phyloP scores from a whole-genome alignment of 2,329 filamentous ascomycete genomes.

The Colletotrichum tropicale region DNA sequence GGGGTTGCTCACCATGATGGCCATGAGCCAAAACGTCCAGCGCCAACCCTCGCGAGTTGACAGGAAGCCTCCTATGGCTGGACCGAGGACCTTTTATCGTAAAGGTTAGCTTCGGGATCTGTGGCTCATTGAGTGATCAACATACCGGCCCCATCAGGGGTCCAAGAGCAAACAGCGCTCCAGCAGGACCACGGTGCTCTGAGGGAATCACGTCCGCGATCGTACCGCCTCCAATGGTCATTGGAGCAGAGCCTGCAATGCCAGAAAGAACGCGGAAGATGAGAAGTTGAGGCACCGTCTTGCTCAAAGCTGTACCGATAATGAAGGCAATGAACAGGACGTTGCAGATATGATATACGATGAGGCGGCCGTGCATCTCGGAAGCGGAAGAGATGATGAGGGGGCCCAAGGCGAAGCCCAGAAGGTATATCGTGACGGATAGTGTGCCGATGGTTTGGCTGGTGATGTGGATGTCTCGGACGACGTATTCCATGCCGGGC shows the following conservation, averaged over 20 bases:
- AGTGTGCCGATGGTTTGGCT: slow-evolving; percentile 51
- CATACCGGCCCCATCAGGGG: slow-evolving; percentile 35
- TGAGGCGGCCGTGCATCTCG: slow-evolving; percentile 39
- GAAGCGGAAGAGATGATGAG: slow-evolving; percentile 50
- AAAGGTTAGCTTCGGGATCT: too few relatives aligned
- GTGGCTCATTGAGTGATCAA: not conserved
- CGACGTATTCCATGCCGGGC: slow-evolving; percentile 55
- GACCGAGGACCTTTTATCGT: slow-evolving; percentile 24
- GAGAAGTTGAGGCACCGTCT: slow-evolving; percentile 31
- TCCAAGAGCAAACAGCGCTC: slow-evolving; percentile 39
- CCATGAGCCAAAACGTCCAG: slow-evolving; percentile 53
- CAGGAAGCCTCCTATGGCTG: slow-evolving; percentile 36
- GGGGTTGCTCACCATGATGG: slow-evolving; percentile 33
- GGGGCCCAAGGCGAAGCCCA: slow-evolving; percentile 66
- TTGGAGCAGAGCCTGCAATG: slow-evolving; percentile 25
- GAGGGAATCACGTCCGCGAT: slow-evolving; percentile 38
- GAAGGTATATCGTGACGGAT: slow-evolving; percentile 65
- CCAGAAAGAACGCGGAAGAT: slow-evolving; percentile 35
- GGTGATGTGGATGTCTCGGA: slow-evolving; percentile 52
- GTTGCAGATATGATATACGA: slow-evolving; percentile 33
- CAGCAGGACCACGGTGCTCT: slow-evolving; percentile 35
- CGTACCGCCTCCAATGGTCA: slow-evolving; percentile 38
- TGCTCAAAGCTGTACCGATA: slow-evolving; percentile 29
- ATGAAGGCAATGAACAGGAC: slow-evolving; percentile 33
- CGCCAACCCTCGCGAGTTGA: slow-evolving; percentile 31